Evolutionary conservation across 2,329 filamentous ascomycete genomes (phyloP).

Genomic region (Coleophoma cylindrospora): DNA sequence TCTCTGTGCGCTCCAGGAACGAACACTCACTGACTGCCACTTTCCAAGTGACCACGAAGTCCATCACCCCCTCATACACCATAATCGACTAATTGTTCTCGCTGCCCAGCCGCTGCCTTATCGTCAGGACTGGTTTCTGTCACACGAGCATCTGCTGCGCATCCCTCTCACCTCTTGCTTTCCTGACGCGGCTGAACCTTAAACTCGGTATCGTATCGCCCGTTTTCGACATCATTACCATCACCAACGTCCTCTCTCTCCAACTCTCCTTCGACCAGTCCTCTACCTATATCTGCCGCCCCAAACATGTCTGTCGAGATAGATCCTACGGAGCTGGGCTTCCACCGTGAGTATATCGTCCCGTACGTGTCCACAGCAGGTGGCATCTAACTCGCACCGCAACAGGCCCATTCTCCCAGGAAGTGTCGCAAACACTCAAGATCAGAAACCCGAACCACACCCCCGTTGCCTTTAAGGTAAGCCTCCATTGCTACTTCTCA

Average conservation of each 20-base stretch:
- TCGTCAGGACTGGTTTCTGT: no score
- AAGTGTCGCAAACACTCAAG: slow-evolving; percentile 59
- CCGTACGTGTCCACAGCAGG: no score
- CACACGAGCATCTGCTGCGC: not conserved
- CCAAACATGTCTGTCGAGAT: slow-evolving; percentile 88
- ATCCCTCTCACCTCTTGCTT: not conserved
- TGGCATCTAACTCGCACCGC: slow-evolving; percentile 9
- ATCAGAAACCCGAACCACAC: slow-evolving; percentile 59
- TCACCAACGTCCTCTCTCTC: not conserved
- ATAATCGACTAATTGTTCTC: not conserved
- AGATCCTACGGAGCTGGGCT: slow-evolving; percentile 85
- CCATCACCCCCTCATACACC: not conserved
- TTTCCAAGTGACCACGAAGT: not conserved
- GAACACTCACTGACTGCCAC: no score
- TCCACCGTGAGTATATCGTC: slow-evolving; percentile 66
- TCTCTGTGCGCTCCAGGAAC: no score
- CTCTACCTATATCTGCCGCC: not conserved
- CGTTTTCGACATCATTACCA: not conserved
- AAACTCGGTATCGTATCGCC: not conserved
- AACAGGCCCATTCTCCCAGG: slow-evolving; percentile 60
- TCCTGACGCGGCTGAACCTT: not conserved
- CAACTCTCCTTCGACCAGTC: not conserved
- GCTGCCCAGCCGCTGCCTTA: not conserved
- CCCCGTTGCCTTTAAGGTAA: slow-evolving; percentile 67
- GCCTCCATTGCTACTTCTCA: slow-evolving; percentile 18